Percentiles rank a stretch among this genome's conserved stretches.
Evolutionary conservation across 139 green algal species (phyloP).

Genomic region (Coelastrella sp.): DNA sequence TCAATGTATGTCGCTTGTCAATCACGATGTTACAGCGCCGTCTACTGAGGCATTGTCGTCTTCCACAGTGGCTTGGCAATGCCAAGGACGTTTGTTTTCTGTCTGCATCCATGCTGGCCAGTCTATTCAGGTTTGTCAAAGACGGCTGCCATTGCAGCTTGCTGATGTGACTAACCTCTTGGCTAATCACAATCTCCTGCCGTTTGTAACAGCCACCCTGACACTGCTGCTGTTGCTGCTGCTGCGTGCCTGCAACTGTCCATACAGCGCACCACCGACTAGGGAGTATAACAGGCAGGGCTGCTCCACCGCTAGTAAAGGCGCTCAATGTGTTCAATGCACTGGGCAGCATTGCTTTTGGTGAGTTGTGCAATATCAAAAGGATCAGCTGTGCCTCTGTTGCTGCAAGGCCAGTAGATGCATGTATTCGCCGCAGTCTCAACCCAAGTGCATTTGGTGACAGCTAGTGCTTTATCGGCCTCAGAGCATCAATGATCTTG

Average conservation of each 20-base stretch:
- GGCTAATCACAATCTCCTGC: background rate
- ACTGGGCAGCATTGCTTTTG: conserved; percentile 70
- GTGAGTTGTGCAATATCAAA: background rate
- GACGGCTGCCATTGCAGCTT: background rate
- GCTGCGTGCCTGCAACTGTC: background rate
- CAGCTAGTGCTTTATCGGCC: no score
- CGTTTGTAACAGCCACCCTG: background rate
- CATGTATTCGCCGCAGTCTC: no score
- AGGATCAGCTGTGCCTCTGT: background rate
- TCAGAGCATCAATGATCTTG: no score
- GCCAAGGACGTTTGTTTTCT: no score
- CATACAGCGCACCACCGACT: conserved; percentile 34
- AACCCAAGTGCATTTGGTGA: no score
- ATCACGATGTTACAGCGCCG: no score
- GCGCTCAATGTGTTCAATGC: conserved; percentile 71
- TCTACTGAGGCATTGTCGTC: no score
- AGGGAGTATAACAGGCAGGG: conserved; percentile 9
- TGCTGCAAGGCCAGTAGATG: no score
- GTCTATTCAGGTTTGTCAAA: background rate
- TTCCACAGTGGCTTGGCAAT: no score
- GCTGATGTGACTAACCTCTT: background rate
- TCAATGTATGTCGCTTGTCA: no score
- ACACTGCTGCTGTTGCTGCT: background rate
- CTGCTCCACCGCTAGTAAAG: background rate
- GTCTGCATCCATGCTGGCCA: no score